These are phyloP conservation scores for Phylloporus rhodoxanthus DNA, from an alignment of 768 basidiomycete species.

Conservation along the genomic window DNA sequence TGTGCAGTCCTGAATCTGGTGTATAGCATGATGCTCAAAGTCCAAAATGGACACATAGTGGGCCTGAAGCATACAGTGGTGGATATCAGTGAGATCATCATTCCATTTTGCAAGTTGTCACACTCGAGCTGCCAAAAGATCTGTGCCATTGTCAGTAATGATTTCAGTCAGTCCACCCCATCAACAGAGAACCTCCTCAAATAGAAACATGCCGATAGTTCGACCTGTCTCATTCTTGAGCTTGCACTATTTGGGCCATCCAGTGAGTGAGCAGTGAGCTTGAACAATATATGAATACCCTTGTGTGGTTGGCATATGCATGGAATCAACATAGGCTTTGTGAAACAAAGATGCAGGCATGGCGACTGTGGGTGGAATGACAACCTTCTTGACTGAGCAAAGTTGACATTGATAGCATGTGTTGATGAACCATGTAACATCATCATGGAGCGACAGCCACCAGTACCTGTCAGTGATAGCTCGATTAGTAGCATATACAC, in stretches of 20 bases:
- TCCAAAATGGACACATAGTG: too few relatives aligned
- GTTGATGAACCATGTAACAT: constrained; percentile 27
- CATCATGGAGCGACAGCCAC: too few relatives aligned
- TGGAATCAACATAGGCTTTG: constrained; percentile 36
- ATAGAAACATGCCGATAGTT: constrained; percentile 29
- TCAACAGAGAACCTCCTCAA: constrained; percentile 25
- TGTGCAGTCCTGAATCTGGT: too few relatives aligned
- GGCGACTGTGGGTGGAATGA: constrained; percentile 14
- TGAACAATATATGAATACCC: constrained; percentile 35
- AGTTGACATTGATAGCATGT: constrained; percentile 39
- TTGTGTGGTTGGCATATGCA: constrained; percentile 34
- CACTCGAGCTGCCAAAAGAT: constrained; percentile 7
- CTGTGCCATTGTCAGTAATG: too few relatives aligned
- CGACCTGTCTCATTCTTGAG: constrained; percentile 26
- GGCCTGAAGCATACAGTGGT: too few relatives aligned
- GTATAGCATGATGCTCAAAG: too few relatives aligned
- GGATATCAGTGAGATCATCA: too few relatives aligned
- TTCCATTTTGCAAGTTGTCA: neutral
- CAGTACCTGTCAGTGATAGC: constrained; percentile 23
- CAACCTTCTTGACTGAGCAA: constrained; percentile 14
- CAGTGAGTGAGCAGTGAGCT: constrained; percentile 30
- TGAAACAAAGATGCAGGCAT: neutral
- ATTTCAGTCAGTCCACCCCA: constrained; percentile 20
- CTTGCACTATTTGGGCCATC: constrained; percentile 29
- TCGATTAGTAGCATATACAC: too few relatives aligned